Conservation (phyloP, 139 green algal genomes). For the Microglena sp. region DNA sequence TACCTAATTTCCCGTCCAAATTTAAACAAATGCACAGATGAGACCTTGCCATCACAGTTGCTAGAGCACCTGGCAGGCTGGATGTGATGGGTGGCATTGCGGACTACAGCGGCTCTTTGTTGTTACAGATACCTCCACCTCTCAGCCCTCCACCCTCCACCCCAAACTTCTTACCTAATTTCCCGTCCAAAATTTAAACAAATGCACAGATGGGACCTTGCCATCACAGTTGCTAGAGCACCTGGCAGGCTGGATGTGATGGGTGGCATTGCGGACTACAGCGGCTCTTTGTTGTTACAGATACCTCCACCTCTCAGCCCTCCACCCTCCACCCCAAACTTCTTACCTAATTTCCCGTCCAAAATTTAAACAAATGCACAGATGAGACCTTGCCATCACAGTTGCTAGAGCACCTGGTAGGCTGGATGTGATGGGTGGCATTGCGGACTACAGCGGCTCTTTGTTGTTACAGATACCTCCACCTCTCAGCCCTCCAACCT, state of each 20-base stretch:
- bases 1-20: no score
- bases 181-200: no score
- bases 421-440: conserved; percentile 95
- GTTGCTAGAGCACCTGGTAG: conserved; percentile 80
- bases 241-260: conserved; percentile 93
- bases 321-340: no score
- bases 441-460: conserved; percentile 88
- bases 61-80: conserved; percentile 78
- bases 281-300: conserved; percentile 78
- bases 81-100: conserved; percentile 97
- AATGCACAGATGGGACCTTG: conserved; percentile 18
- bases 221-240: conserved; percentile 56
- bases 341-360: no score
- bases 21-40: conserved; percentile 23
- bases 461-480: conserved; percentile 82
- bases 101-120: conserved; percentile 85
- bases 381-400: conserved; percentile 13
- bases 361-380: no score
- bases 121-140: conserved; percentile 83
- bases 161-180: no score
- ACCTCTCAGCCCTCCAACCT: no score
- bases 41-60: conserved; percentile 33
- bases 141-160: no score
- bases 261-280: conserved; percentile 96
- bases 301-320: no score